Base-by-base conservation (phyloP, 2,329 filamentous ascomycete species). In the Stachybotrys chlorohalonatus region DNA sequence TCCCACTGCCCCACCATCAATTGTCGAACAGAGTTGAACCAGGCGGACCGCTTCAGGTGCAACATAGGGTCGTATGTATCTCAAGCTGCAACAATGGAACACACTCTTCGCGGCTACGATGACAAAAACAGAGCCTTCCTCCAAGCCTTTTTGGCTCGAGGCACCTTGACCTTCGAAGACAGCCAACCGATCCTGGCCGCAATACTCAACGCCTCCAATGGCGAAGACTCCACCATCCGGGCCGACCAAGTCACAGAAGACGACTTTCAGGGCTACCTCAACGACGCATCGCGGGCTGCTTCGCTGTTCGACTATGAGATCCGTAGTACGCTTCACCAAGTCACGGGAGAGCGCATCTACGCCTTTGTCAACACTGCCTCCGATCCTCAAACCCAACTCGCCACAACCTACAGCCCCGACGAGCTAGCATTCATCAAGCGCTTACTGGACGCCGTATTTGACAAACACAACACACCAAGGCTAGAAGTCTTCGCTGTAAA, bases 401-500 rank as follows among this genome's bases (percentile, higher is more conserved):
- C 92, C 2, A 97, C 94, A 0, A 84, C 82, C 0, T 89, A 88
- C 66, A 81, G 79, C 7, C 75, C 90, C 0, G 91, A 96, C 61
- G 92, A 97, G 73, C 89, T 97, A 36, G 84, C 88, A 0, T 99
- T 90, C 67, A 82, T 97, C 54, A 94, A 95, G 71, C 80, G 94
- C 8, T 69, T 96, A 3, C 80, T 99, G 1, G 92, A 96, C 68
- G 84, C 82, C 62, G 95, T 99, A 82, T 99, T 97, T 66, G 90
- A 95, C 59, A 87, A 83, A 17, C 85, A 90, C 73, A 97, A 97
- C 66, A 90, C 85, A 0, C 79, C 77, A 8, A 78, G 83, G n/a
- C 83, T 85, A 64, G 93, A 99, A 70, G 81, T 90, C 31, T 86
- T 96, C 81, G 91, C 89, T 4, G 75, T 97, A 4, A 87, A 84